Evolutionary conservation across 1,139 yeast genomes (phyloP).

Genomic region (Wickerhamomyces sp.): DNA sequence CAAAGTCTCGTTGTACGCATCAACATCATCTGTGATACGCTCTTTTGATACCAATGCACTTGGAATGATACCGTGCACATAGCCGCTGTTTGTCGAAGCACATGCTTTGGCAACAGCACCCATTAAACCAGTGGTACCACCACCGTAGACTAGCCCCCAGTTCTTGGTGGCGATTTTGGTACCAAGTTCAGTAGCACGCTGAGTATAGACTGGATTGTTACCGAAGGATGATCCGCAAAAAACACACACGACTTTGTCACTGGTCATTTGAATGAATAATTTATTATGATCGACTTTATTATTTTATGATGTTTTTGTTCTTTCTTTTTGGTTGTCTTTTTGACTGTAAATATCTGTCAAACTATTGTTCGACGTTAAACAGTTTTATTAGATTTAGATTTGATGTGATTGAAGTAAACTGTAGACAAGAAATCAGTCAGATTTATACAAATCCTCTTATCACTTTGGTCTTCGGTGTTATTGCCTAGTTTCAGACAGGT

Average conservation of each 20-base stretch:
- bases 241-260: slow-evolving; percentile 59
- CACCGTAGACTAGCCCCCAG: slow-evolving; percentile 87
- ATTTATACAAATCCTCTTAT: no score
- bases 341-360: no score
- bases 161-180: slow-evolving; percentile 47
- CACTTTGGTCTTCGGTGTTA: no score
- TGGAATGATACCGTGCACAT: slow-evolving; percentile 85
- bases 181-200: slow-evolving; percentile 59
- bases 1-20: slow-evolving; percentile 42
- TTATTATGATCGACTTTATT: background rate
- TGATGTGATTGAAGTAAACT: no score
- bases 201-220: slow-evolving; percentile 43
- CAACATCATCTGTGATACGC: slow-evolving; percentile 46
- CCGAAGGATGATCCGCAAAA: slow-evolving; percentile 88
- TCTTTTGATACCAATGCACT: slow-evolving; percentile 76
- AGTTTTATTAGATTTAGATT: no score
- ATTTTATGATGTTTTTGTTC: background rate
- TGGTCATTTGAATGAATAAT: background rate
- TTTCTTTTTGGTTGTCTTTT: background rate
- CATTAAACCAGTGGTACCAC: slow-evolving; percentile 82
- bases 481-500: no score
- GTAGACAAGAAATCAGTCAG: no score
- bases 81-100: slow-evolving; percentile 58
- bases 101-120: slow-evolving; percentile 75
- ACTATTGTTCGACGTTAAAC: no score